These are phyloP conservation scores for Rosa hybrid DNA, from an alignment of 331 rosid species.

Conservation along the genomic window DNA sequence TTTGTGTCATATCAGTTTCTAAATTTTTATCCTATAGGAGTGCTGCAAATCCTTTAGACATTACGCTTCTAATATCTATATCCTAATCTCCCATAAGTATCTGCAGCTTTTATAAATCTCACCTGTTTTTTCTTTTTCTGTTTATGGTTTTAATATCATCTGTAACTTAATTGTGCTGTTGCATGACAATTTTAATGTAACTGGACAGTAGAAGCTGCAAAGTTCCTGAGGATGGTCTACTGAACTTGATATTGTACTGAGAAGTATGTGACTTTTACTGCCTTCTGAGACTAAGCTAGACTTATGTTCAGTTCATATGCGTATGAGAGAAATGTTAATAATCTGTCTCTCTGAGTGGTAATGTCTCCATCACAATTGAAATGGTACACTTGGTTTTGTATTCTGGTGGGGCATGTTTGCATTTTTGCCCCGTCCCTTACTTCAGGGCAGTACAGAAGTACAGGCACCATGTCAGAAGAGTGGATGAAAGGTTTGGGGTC, in stretches of 20 bases:
- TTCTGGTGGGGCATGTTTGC: constrained; percentile 61
- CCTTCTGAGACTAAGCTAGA: constrained; percentile 24
- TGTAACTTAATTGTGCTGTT: constrained; percentile 26
- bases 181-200: constrained; percentile 32
- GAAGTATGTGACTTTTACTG: constrained; percentile 4
- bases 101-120: not conserved
- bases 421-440: constrained; percentile 46
- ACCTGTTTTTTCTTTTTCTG: not conserved
- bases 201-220: constrained; percentile 23
- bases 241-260: constrained; percentile 8
- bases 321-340: constrained; percentile 21
- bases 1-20: not conserved
- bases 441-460: constrained; percentile 42
- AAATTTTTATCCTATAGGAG: not conserved
- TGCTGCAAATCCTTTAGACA: not conserved
- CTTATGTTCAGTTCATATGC: constrained; percentile 35
- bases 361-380: constrained; percentile 61
- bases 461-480: constrained; percentile 32
- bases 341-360: constrained; percentile 43
- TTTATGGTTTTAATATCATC: not conserved
- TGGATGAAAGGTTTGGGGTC: constrained; percentile 42
- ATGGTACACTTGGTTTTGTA: constrained; percentile 53
- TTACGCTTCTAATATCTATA: not conserved
- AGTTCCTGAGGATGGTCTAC: constrained; percentile 21
- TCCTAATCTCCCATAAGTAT: not conserved